phyloP scores from a whole-genome alignment of 2,329 filamentous ascomycete genomes.

The Cladosporium phlei region DNA sequence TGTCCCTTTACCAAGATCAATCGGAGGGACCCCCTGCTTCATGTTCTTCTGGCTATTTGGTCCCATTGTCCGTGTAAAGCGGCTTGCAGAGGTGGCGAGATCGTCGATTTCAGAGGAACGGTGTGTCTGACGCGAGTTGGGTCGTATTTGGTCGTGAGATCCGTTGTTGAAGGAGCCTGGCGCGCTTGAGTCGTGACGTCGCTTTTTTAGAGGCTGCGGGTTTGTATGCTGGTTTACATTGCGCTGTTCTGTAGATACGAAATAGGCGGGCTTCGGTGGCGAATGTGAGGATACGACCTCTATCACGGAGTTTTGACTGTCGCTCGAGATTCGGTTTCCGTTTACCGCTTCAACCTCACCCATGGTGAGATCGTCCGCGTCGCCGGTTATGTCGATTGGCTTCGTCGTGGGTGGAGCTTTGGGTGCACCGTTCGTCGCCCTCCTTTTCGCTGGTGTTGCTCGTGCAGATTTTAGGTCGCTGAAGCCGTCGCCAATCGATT shows the following conservation, averaged over 20 bases:
- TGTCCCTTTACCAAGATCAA: no score
- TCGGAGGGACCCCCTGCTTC: no score
- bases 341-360: not conserved
- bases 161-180: no score
- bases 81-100: no score
- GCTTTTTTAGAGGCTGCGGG: no score
- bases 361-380: not conserved
- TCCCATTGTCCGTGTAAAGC: no score
- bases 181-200: no score
- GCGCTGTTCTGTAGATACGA: not conserved
- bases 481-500: not conserved
- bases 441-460: not conserved
- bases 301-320: not conserved
- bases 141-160: no score
- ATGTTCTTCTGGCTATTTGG: no score
- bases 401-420: not conserved
- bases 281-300: not conserved
- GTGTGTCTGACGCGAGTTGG: no score
- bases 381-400: not conserved
- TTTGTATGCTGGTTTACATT: not conserved
- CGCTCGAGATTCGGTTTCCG: not conserved
- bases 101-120: no score
- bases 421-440: not conserved
- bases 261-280: not conserved
- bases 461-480: no score